Conservation (phyloP, 495 filamentous ascomycete species). For the Penicillium coprophilum region DNA sequence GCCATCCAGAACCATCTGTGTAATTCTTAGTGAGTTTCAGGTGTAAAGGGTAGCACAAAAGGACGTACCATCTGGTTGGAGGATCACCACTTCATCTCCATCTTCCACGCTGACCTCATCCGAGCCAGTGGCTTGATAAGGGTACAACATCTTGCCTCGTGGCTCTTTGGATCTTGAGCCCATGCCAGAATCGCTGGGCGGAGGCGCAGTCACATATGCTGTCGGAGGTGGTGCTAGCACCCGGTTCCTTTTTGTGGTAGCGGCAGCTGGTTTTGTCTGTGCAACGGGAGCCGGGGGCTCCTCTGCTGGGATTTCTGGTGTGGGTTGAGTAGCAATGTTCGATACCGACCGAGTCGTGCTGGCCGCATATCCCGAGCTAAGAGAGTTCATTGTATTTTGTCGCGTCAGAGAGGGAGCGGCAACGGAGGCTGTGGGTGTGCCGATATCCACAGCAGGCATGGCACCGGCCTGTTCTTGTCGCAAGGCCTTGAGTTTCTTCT, state of each 20-base stretch:
- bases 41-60: not conserved
- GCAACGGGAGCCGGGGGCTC: conserved; percentile 30
- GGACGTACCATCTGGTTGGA: conserved; percentile 85
- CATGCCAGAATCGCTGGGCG: conserved; percentile 32
- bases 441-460: conserved; percentile 40
- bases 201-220: conserved; percentile 68
- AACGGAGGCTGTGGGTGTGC: conserved; percentile 37
- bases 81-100: conserved; percentile 68
- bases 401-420: conserved; percentile 61
- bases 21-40: conserved; percentile 14
- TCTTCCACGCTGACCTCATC: conserved; percentile 81
- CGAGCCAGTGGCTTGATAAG: conserved; percentile 72
- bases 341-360: conserved; percentile 75
- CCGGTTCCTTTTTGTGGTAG: conserved; percentile 55
- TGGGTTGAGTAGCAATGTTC: conserved; percentile 45
- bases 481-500: conserved; percentile 83
- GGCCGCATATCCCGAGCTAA: conserved; percentile 84
- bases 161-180: conserved; percentile 50
- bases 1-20: conserved; percentile 87
- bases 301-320: conserved; percentile 37
- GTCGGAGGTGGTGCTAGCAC: conserved; percentile 85
- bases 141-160: conserved; percentile 85
- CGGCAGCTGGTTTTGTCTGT: conserved; percentile 39
- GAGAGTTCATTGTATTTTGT: conserved; percentile 88
- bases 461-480: conserved; percentile 76